Evolutionary conservation across 106 monocot species (phyloP).

Genomic region (Dioscorea dumetorum): DNA sequence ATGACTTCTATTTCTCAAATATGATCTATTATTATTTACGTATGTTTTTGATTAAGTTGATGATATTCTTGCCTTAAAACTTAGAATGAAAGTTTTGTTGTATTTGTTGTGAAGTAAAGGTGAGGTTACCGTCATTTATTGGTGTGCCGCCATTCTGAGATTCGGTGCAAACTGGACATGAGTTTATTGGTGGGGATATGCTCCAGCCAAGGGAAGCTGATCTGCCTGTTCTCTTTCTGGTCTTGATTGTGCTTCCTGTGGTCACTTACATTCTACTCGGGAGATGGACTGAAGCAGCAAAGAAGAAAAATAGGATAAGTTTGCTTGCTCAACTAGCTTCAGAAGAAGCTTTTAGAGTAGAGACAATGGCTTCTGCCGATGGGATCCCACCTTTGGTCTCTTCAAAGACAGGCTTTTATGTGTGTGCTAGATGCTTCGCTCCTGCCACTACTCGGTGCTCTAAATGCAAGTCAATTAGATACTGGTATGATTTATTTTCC

Average conservation of each 20-base stretch:
- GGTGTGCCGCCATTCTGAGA: conserved; percentile 8
- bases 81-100: background rate
- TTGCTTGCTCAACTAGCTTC: conserved; percentile 64
- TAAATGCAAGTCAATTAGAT: conserved; percentile 94
- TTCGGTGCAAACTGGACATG: conserved; percentile 44
- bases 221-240: conserved; percentile 63
- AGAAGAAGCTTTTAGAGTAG: conserved; percentile 58
- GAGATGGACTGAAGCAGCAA: conserved; percentile 65
- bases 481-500: conserved; percentile 54
- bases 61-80: background rate
- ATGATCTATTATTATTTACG: no score
- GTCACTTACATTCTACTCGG: conserved; percentile 86
- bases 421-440: conserved; percentile 72
- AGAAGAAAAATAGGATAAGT: conserved; percentile 59
- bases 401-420: conserved; percentile 33
- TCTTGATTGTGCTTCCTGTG: conserved; percentile 86
- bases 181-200: conserved; percentile 83
- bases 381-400: conserved; percentile 24
- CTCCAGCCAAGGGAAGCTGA: conserved; percentile 96
- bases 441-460: conserved; percentile 92
- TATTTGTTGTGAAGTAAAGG: background rate
- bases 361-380: conserved; percentile 37
- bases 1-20: no score
- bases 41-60: background rate
- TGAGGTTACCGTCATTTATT: background rate